Evolutionary conservation across 352 stramenopile genomes (phyloP), one percentile per base, ranked within the genome.

Genomic region (Phytophthora podocarpi): DNA sequence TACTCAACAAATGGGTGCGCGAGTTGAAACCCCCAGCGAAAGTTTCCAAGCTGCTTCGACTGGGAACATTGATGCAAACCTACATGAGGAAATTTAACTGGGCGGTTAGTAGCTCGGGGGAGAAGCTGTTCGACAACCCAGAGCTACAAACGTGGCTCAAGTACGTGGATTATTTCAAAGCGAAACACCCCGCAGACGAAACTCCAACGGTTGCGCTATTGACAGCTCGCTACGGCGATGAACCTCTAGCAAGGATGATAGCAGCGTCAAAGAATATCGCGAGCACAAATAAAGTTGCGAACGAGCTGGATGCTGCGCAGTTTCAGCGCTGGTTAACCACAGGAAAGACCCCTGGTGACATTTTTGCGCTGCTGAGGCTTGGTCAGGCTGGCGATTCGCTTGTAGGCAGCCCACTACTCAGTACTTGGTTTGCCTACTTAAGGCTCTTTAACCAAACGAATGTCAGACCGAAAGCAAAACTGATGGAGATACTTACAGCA

Each of bases 1-100:
- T 60, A n/a, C 62, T 59, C 32, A 76, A 80, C 41, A 27, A 58
- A 30, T 72, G 47, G 34, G 21, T 42, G 9, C 6, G 9, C 11
- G 47, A 43, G 0, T 31, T 35, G n/a, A 45, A 45, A 27, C 10
- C n/a, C 21, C 32, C 24, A 16, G 10, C 31, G 1, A 13, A 53
- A 28, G 28, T 53, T 24, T 20, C 30, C 45, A 53, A 32, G 28
- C 12, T 40, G 27, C 12, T 11, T 9, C 13, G 34, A 40, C n/a
- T n/a, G n/a, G n/a, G n/a, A n/a, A n/a, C n/a, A 20, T 11, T 40
- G 9, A 9, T 40, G 2, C 2, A 21, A 15, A 11, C 12, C 5
- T 40, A 0, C 9, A 40, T 5, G 2, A 40, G 20, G 34, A 40
- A 40, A 18, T 3, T 40, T 15, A 40, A 40, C 34, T n/a, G n/a